These are phyloP conservation scores for Pythium phragmitis DNA, from an alignment of 352 stramenopile genomes.

Conservation along the genomic window DNA sequence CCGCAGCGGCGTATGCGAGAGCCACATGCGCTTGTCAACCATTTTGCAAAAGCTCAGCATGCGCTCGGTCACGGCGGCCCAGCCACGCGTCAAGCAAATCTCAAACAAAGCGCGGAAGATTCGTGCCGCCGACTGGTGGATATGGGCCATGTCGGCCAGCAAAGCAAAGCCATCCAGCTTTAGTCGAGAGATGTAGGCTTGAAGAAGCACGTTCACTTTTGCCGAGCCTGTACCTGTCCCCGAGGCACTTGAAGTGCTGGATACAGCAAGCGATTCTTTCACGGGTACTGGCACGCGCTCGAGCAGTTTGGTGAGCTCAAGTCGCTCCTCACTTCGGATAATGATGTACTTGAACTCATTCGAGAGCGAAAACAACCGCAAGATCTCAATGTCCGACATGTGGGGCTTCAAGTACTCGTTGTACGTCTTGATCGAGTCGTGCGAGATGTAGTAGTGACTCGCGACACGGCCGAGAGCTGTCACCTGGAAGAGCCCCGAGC, in stretches of 20 bases:
- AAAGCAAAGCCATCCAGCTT: constrained; percentile 98
- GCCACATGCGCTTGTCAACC: constrained; percentile 98
- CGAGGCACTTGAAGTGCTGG: constrained; percentile 28
- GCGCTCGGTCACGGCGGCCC: constrained; percentile 94
- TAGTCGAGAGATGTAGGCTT: constrained; percentile 98
- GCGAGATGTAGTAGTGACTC: constrained; percentile 99
- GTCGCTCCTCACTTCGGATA: constrained; percentile 97
- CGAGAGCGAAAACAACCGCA: constrained; percentile 98
- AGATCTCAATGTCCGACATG: constrained; percentile 99
- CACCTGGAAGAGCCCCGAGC: constrained; percentile 93
- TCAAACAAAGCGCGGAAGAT: constrained; percentile 99
- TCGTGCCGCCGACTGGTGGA: constrained; percentile 97
- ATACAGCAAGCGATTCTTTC: constrained; percentile 90
- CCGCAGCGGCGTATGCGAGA: constrained; percentile 95
- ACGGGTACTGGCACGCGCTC: constrained; percentile 98
- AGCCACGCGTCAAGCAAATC: constrained; percentile 96
- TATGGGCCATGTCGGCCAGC: constrained; percentile 98
- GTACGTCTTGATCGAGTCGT: constrained; percentile 98
- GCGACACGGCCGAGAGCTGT: constrained; percentile 97
- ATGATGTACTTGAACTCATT: constrained; percentile 99
- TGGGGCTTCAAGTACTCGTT: constrained; percentile 98
- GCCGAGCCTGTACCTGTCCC: constrained; percentile 73
- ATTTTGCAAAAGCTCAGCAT: constrained; percentile 99
- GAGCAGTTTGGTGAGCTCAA: constrained; percentile 97
- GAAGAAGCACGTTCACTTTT: constrained; percentile 99